phyloP scores from a whole-genome alignment of 2,329 filamentous ascomycete species.

The Diplodia corticola region DNA sequence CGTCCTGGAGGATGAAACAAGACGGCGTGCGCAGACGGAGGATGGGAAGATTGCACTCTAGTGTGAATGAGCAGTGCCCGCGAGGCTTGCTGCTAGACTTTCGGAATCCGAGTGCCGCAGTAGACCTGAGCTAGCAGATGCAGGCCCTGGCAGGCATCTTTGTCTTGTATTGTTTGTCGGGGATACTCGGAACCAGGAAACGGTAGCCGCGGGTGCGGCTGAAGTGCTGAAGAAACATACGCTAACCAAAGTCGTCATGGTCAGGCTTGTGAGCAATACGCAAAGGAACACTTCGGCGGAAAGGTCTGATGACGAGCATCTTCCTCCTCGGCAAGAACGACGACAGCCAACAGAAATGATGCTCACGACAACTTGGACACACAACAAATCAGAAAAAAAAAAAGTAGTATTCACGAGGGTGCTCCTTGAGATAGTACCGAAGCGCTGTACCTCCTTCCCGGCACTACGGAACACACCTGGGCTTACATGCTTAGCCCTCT shows the following conservation, averaged over 20 bases:
- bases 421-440: not conserved
- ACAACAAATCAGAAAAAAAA: constrained; percentile 1
- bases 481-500: not conserved
- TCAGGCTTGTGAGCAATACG: constrained; percentile 86
- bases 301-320: constrained; percentile 8
- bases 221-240: constrained; percentile 13
- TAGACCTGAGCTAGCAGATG: not conserved
- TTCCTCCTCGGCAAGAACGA: not conserved
- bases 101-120: not conserved
- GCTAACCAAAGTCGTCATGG: constrained; percentile 19
- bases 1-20: not conserved
- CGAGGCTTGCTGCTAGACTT: not conserved
- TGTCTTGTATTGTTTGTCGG: constrained; percentile 9
- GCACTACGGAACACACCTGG: constrained; percentile 1
- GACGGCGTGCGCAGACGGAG: not conserved
- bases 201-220: not conserved
- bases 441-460: not conserved
- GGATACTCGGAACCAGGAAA: not conserved
- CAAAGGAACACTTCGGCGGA: constrained; percentile 86
- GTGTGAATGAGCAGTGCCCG: not conserved
- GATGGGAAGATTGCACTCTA: not conserved
- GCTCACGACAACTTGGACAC: not conserved
- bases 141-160: not conserved
- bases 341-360: not conserved
- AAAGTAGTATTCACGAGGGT: not conserved